Evolutionary conservation across 106 monocot species (phyloP).

Genomic region (Narthecium ossifragum): DNA sequence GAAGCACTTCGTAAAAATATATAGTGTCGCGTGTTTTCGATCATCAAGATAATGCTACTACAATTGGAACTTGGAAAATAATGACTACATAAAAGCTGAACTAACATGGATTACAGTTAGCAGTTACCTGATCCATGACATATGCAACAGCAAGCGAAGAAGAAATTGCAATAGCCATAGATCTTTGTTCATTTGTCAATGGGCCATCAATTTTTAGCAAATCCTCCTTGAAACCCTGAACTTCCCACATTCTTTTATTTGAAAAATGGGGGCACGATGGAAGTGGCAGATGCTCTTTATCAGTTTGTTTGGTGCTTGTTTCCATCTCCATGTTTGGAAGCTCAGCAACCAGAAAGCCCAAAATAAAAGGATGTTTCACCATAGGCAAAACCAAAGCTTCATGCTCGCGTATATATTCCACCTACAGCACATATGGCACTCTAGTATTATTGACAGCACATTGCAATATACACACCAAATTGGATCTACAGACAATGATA

Average conservation of each 20-base stretch:
- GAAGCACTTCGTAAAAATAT: too few relatives aligned
- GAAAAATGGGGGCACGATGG: constrained; percentile 12
- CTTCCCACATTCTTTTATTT: constrained; percentile 26
- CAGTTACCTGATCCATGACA: constrained; percentile 95
- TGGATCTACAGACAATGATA: not conserved
- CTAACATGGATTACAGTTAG: too few relatives aligned
- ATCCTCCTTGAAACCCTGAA: constrained; percentile 39
- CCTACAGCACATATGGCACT: constrained; percentile 22
- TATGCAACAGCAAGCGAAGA: constrained; percentile 83
- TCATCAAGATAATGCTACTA: too few relatives aligned
- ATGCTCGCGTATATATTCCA: constrained; percentile 54
- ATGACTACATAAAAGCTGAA: too few relatives aligned
- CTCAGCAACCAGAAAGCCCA: constrained; percentile 94
- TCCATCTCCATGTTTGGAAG: constrained; percentile 36
- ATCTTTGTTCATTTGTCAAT: constrained; percentile 47
- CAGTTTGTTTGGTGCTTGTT: constrained; percentile 11
- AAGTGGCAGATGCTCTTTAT: constrained; percentile 9
- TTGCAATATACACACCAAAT: too few relatives aligned
- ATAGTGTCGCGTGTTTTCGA: too few relatives aligned
- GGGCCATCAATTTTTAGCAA: constrained; percentile 25
- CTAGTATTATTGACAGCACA: not conserved
- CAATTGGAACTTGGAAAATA: too few relatives aligned
- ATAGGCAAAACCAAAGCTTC: constrained; percentile 78
- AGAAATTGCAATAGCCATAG: constrained; percentile 68
- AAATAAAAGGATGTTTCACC: constrained; percentile 95